Percentiles rank a stretch among this genome's conserved stretches.
These are phyloP conservation scores for Syncephalastrum racemosum DNA, from an alignment of 371 early-diverging fungal species.

Conservation along the genomic window DNA sequence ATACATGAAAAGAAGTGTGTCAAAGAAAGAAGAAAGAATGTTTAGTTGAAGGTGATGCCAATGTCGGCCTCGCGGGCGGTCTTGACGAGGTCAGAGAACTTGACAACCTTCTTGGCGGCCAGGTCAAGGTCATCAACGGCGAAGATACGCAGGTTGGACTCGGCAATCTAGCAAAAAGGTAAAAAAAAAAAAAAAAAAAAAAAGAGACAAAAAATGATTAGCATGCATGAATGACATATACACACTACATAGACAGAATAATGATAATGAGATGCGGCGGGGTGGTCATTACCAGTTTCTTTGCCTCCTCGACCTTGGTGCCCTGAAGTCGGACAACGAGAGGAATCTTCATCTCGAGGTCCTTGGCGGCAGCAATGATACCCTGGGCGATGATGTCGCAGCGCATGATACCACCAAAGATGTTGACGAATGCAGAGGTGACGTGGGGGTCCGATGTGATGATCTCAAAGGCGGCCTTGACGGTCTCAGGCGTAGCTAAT, in stretches of 20 bases:
- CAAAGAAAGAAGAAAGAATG: conserved; percentile 1
- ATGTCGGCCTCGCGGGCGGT: conserved; percentile 71
- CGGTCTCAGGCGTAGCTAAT: conserved; percentile 88
- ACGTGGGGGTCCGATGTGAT: conserved; percentile 92
- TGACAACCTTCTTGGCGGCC: conserved; percentile 94
- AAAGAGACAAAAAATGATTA: conserved; percentile 1
- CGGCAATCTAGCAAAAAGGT: conserved; percentile 58
- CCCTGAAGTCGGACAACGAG: conserved; percentile 97
- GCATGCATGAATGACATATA: too few species aligned
- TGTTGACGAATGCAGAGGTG: conserved; percentile 98
- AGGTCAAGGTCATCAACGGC: conserved; percentile 93
- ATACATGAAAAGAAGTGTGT: conserved; percentile 3
- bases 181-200: background rate
- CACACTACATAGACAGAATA: too few species aligned
- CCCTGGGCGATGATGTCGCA: conserved; percentile 98
- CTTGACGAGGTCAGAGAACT: conserved; percentile 84
- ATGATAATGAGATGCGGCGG: too few species aligned
- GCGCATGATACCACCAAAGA: conserved; percentile 99
- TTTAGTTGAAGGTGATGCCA: conserved; percentile 60
- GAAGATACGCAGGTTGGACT: conserved; percentile 91
- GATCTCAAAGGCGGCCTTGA: conserved; percentile 98
- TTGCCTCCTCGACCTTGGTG: conserved; percentile 57
- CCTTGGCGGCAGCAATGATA: conserved; percentile 93
- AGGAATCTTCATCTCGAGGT: conserved; percentile 89
- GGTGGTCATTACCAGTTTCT: conserved; percentile 36